Base-by-base conservation (phyloP, 805 yeast genomes). In the Metschnikowia amazonensis region DNA sequence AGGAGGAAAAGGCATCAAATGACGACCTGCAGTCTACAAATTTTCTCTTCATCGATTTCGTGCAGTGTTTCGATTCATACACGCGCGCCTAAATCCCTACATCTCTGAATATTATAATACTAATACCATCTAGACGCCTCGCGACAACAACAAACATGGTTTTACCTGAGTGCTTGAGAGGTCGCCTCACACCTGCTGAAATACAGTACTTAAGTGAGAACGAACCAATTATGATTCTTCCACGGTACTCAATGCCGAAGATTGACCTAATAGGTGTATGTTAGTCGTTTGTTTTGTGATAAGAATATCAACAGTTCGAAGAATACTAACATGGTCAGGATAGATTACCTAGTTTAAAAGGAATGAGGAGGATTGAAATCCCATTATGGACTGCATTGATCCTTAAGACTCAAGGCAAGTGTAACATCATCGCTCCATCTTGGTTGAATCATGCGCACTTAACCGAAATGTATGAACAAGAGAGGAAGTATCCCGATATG, bases 321-420 rank as follows among this genome's bases (percentile, higher is more conserved):
- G 7, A 20, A 35, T 29, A 42, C 52, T 46, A 49, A 51, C 48
- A 24, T 60, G 64, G 2, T 63, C n/a, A 79, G 43, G 65, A 69
- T 77, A 69, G 67, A 34, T 59, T 81, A 24, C 89, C 92, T 0
- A 67, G 72, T 6, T 65, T 88, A 29, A 64, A 77, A 36, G 88
- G 95, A 0, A 74, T 86, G 77, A 76, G 84, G 49, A 74, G 90
- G 43, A 77, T 75, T 16, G 70, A 77, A 38, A 81, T 94, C 0
- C 95, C 97, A 0, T 51, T 92, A 1, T 94, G 98, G 98, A 69
- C 87, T 17, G 98, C 97, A 0, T 60, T 90, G 6, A 67, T 90
- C 17, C 69, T 94, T 41, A 89, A 88, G 58, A 81, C 83, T 38
- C 98, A 94, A 62, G 84, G 82, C 38, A 84, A 89, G 57, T 89